phyloP scores from a whole-genome alignment of 2,329 filamentous ascomycete species.

The Trichoderma gracile region DNA sequence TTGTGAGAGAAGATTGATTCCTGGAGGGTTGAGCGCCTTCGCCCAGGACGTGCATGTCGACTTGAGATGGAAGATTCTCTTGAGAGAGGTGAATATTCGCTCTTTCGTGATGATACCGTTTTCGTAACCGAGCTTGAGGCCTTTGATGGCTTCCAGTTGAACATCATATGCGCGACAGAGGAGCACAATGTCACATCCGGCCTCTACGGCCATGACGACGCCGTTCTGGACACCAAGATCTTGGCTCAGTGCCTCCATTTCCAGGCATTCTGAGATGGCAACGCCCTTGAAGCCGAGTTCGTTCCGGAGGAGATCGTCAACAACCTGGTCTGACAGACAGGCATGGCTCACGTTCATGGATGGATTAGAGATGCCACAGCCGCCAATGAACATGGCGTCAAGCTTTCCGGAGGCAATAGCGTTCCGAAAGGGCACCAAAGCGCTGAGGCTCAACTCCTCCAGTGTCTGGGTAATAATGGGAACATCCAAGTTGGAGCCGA shows the following conservation, averaged over 20 bases:
- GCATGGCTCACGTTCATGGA: constrained; percentile 96
- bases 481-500: constrained; percentile 86
- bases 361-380: constrained; percentile 86
- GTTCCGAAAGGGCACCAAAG: constrained; percentile 87
- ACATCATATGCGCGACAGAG: constrained; percentile 85
- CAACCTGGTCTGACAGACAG: constrained; percentile 88
- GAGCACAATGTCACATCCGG: constrained; percentile 88
- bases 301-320: constrained; percentile 83
- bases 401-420: constrained; percentile 79
- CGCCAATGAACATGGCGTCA: constrained; percentile 94
- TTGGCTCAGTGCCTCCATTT: constrained; percentile 94
- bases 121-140: constrained; percentile 83
- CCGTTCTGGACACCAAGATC: constrained; percentile 97
- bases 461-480: constrained; percentile 94
- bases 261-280: constrained; percentile 90
- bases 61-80: constrained; percentile 78
- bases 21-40: constrained; percentile 83
- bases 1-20: constrained; percentile 72
- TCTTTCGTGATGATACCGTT: constrained; percentile 84
- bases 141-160: constrained; percentile 88
- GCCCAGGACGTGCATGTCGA: constrained; percentile 85
- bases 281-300: constrained; percentile 90
- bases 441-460: constrained; percentile 88
- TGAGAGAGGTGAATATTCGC: constrained; percentile 77
- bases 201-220: constrained; percentile 95